phyloP scores from a whole-genome alignment of 495 filamentous ascomycete genomes.

The Opeltia flavorubescens region DNA sequence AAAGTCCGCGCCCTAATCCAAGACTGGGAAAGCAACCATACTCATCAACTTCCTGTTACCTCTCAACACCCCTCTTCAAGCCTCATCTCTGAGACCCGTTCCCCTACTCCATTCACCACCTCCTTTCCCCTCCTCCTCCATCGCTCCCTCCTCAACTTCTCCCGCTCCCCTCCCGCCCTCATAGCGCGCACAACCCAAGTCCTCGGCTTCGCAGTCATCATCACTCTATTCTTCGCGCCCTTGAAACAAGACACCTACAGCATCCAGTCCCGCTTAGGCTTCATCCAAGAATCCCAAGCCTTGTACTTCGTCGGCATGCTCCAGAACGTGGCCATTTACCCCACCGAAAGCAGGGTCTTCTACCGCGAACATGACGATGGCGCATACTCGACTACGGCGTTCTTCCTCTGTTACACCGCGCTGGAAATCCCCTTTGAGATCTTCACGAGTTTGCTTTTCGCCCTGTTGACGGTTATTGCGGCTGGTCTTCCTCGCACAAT shows the following conservation, averaged over 20 bases:
- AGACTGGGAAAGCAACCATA: constrained; percentile 27
- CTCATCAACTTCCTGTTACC: constrained; percentile 13
- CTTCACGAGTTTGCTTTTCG: constrained; percentile 46
- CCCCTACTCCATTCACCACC: constrained; percentile 42
- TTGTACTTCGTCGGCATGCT: constrained; percentile 71
- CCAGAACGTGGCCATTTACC: constrained; percentile 62
- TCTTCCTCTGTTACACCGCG: constrained; percentile 51
- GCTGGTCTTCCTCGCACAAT: constrained; percentile 46
- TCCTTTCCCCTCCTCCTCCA: constrained; percentile 51
- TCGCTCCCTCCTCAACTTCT: constrained; percentile 51
- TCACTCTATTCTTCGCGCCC: constrained; percentile 59
- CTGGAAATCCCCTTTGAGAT: constrained; percentile 60
- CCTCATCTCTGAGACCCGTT: constrained; percentile 47
- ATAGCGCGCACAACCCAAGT: constrained; percentile 55
- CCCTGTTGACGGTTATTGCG: constrained; percentile 41
- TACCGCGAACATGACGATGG: constrained; percentile 57
- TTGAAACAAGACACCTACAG: constrained; percentile 50
- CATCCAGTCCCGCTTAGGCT: constrained; percentile 57
- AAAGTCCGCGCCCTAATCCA: constrained; percentile 45
- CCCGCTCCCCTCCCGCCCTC: constrained; percentile 47
- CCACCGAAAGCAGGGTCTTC: constrained; percentile 43
- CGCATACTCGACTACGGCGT: constrained; percentile 51
- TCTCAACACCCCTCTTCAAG: constrained; percentile 49
- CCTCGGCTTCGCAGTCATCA: constrained; percentile 47
- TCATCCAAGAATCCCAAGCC: constrained; percentile 52